Conservation (phyloP, 768 basidiomycete species). For the Lactifluus piperatus region DNA sequence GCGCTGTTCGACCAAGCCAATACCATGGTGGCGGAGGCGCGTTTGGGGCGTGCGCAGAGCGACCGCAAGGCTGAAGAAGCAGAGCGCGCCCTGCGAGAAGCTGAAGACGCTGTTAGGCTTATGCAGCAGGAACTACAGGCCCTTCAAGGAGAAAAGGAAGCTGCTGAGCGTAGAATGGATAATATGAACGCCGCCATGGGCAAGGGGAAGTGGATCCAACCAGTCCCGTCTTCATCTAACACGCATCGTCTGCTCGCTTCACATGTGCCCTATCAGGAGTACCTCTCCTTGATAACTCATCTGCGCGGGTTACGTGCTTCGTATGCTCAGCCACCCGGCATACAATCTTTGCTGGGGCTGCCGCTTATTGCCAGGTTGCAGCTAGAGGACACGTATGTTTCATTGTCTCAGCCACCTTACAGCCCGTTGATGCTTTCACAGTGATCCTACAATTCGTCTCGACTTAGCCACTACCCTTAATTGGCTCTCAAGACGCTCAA, state of each 20-base stretch:
- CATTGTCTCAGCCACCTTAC: slow-evolving; percentile 13
- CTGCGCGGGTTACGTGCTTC: slow-evolving; percentile 60
- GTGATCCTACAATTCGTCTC: slow-evolving; percentile 86
- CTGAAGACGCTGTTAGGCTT: slow-evolving; percentile 75
- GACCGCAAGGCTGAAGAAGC: slow-evolving; percentile 70
- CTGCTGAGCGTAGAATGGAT: slow-evolving; percentile 42
- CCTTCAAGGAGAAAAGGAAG: slow-evolving; percentile 59
- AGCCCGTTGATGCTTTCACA: slow-evolving; percentile 27
- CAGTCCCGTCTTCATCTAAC: slow-evolving; percentile 24
- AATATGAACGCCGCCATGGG: slow-evolving; percentile 47
- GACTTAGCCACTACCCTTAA: slow-evolving; percentile 92
- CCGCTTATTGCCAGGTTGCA: slow-evolving; percentile 72
- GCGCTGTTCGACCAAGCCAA: slow-evolving; percentile 88
- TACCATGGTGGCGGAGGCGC: slow-evolving; percentile 94
- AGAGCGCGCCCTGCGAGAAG: slow-evolving; percentile 68
- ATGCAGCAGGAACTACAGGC: slow-evolving; percentile 84
- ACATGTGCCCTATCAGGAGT: slow-evolving; percentile 76
- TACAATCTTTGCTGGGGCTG: slow-evolving; percentile 65
- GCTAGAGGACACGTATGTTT: slow-evolving; percentile 76
- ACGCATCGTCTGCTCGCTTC: slow-evolving; percentile 46
- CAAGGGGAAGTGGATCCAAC: slow-evolving; percentile 62
- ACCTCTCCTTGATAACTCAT: slow-evolving; percentile 66
- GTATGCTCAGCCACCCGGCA: slow-evolving; percentile 50
- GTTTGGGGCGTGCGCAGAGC: slow-evolving; percentile 54
- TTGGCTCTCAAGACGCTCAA: slow-evolving; percentile 84